Conservation (phyloP, 2,329 filamentous ascomycete genomes). For the Hirsutella rhossiliensis region DNA sequence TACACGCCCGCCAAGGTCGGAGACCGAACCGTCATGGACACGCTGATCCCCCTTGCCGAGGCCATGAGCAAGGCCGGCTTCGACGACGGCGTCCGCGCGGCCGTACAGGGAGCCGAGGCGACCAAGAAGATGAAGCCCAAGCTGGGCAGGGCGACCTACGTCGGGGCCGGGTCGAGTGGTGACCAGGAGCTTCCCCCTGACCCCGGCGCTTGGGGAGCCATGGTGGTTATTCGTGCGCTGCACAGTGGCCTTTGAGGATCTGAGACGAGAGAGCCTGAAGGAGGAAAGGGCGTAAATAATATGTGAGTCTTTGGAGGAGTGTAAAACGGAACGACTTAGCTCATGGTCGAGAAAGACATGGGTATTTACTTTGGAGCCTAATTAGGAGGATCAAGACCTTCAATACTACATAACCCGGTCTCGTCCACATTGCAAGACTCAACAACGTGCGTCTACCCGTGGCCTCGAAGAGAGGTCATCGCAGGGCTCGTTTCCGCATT, state of each 20-base stretch:
- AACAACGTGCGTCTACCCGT: no score
- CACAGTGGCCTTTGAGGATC: slow-evolving; percentile 8
- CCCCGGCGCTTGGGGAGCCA: slow-evolving; percentile 59
- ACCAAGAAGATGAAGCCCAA: slow-evolving; percentile 54
- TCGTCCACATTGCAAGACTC: no score
- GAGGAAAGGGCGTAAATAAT: not conserved
- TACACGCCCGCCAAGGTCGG: slow-evolving; percentile 44
- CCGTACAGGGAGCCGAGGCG: slow-evolving; percentile 45
- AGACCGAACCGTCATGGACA: slow-evolving; percentile 46
- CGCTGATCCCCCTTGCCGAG: slow-evolving; percentile 40
- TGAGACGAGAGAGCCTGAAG: not conserved
- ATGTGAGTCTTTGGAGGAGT: no score
- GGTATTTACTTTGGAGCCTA: no score
- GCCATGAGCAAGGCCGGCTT: slow-evolving; percentile 36
- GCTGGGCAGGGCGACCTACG: slow-evolving; percentile 57
- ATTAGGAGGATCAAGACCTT: no score
- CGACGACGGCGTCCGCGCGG: slow-evolving; percentile 43
- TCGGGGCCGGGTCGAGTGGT: slow-evolving; percentile 41
- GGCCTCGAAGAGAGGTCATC: no score
- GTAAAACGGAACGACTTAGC: no score
- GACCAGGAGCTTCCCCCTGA: slow-evolving; percentile 47
- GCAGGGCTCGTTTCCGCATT: no score
- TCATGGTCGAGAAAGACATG: no score
- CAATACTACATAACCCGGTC: no score
- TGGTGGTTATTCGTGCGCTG: slow-evolving; percentile 37